Conservation (phyloP, 2,329 filamentous ascomycete genomes). For the Davidsoniella australis region DNA sequence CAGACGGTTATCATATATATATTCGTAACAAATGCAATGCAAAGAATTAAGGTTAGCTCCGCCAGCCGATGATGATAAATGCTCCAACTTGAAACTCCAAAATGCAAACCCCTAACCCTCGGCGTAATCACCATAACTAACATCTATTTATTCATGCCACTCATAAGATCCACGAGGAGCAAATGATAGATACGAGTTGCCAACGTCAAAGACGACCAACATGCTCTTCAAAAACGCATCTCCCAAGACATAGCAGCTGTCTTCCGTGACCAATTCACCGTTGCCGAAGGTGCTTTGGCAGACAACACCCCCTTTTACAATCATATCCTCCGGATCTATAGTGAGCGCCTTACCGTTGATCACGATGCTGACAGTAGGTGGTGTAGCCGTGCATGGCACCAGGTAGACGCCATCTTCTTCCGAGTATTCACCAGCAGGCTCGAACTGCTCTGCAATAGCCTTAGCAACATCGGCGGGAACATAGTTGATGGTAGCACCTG, state of each 20-base stretch:
- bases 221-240: constrained; percentile 33
- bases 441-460: constrained; percentile 16
- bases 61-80: too few relatives aligned
- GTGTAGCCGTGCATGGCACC: constrained; percentile 16
- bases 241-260: constrained; percentile 30
- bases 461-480: constrained; percentile 17
- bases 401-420: constrained; percentile 17
- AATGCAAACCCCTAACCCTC: too few relatives aligned
- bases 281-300: not conserved
- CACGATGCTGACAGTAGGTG: constrained; percentile 18
- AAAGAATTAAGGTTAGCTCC: too few relatives aligned
- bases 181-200: constrained; percentile 27
- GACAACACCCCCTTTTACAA: constrained; percentile 3
- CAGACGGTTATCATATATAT: too few relatives aligned
- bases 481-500: constrained; percentile 18
- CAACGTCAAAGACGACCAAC: constrained; percentile 29
- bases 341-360: constrained; percentile 15
- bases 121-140: too few relatives aligned
- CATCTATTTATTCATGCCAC: not conserved
- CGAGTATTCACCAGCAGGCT: constrained; percentile 15
- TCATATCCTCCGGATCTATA: constrained; percentile 7
- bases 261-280: not conserved
- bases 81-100: too few relatives aligned
- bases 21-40: too few relatives aligned
- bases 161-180: constrained; percentile 15